phyloP scores from a whole-genome alignment of 169 alveolate species.

The Toxoplasma gondii region DNA sequence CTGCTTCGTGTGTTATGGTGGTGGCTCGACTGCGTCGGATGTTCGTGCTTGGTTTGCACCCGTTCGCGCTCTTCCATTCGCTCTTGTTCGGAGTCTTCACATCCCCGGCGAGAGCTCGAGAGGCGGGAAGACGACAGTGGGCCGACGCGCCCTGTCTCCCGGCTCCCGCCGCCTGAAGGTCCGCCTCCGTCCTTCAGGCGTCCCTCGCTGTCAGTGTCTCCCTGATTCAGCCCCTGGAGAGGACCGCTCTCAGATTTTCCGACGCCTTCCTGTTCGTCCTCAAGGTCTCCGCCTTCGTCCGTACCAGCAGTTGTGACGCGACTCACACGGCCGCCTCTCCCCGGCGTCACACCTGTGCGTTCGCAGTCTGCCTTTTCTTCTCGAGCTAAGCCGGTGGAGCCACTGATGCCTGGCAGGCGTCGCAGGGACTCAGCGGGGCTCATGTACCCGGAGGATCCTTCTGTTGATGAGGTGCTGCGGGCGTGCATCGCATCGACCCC shows the following conservation, averaged over 20 bases:
- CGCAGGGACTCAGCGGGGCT: neutral
- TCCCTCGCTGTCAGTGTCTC: neutral
- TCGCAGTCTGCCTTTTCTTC: neutral
- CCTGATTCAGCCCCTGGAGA: neutral
- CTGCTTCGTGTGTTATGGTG: neutral
- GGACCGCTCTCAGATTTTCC: neutral
- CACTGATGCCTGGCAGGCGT: neutral
- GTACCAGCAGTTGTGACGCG: slow-evolving; percentile 19
- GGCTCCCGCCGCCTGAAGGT: neutral
- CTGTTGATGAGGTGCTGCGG: neutral
- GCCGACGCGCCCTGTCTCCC: neutral
- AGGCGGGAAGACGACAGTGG: neutral
- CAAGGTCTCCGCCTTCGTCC: neutral
- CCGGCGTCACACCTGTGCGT: neutral
- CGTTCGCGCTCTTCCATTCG: neutral
- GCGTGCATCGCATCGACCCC: neutral
- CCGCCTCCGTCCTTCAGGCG: neutral
- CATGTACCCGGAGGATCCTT: neutral
- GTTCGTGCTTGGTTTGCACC: neutral
- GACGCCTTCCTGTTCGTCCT: neutral
- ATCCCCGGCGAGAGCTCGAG: neutral
- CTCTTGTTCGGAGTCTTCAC: neutral
- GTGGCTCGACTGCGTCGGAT: neutral
- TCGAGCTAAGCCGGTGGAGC: neutral
- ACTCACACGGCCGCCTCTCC: slow-evolving; percentile 2